Base-by-base conservation (phyloP, 208 protist genomes). In the Trypanosoma platydactyli region DNA sequence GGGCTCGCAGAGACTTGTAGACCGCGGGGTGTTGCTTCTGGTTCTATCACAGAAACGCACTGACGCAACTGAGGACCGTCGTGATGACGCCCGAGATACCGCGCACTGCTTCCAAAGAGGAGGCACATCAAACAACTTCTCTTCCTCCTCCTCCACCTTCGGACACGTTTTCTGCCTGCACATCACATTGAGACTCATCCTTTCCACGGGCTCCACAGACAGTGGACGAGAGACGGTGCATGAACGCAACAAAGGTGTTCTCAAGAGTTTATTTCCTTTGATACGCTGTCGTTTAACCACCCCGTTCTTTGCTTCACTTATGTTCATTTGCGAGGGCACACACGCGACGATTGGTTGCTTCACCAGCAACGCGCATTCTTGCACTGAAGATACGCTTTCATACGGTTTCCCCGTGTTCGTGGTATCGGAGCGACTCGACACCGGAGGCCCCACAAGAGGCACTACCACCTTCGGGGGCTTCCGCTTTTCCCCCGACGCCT, bases 231-330 rank as follows among this genome's bases (percentile, higher is more conserved):
- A 57, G 1, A 9, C 11, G 52, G 29, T 22, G 24, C 52, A n/a
- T 3, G 7, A 24, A 15, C 18, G 22, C 52, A 13, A n/a, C 52
- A 16, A 2, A 24, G 27, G 22, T 18, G 52, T 61, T 42, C 64
- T 67, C 11, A 29, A 50, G 48, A 88, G 66, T 58, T 75, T 79
- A 38, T 83, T 72, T 27, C 73, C 71, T 59, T 71, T 73, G 2
- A 84, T 73, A 12, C 82, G 82, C 50, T 76, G 71, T 29, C 82
- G 82, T 33, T 45, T 60, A 11, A 68, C 60, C 12, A 76, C 80
- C n/a, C 44, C 59, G n/a, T 0, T 15, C 11, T 12, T 16, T 12
- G 1, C 7, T 22, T 40, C 42, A 20, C 27, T 12, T 16, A 49
- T 50, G 18, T 48, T 54, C 16, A 73, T 51, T 74, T 84, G 76